A percentile compares a stretch with the other conserved stretches of the same genome.
These are phyloP conservation scores for Thozetella sp. DNA, from an alignment of 495 filamentous ascomycete genomes.

Conservation along the genomic window DNA sequence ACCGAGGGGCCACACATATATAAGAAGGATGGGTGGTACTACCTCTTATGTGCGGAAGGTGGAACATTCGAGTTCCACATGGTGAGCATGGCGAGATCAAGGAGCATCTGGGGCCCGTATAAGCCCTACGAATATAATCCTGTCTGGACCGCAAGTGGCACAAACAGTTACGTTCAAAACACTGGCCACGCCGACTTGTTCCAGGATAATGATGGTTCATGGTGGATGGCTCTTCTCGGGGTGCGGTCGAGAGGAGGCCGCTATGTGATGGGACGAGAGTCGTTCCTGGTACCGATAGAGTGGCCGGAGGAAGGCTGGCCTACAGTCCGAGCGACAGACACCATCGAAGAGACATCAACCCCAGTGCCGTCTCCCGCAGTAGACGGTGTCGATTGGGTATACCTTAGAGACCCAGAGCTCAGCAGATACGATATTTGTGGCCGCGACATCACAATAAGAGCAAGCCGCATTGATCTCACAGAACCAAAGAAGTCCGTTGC, in stretches of 20 bases:
- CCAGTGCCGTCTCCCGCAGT: background rate
- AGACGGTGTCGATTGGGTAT: background rate
- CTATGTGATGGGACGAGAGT: slow-evolving; percentile 21
- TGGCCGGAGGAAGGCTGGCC: slow-evolving; percentile 21
- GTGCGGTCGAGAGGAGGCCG: slow-evolving; percentile 8
- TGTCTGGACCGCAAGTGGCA: slow-evolving; percentile 37
- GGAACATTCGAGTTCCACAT: slow-evolving; percentile 48
- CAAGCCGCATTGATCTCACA: background rate
- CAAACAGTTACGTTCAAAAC: slow-evolving; percentile 33
- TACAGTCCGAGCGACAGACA: slow-evolving; percentile 2
- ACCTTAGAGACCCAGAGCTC: background rate
- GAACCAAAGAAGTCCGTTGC: background rate
- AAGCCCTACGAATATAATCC: slow-evolving; percentile 40
- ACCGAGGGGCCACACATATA: slow-evolving; percentile 60
- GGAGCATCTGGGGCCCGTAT: slow-evolving; percentile 44
- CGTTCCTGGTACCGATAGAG: slow-evolving; percentile 15
- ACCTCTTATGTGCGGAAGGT: slow-evolving; percentile 57
- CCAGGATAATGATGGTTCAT: slow-evolving; percentile 39
- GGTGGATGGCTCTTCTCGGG: slow-evolving; percentile 38
- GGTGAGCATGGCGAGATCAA: slow-evolving; percentile 38
- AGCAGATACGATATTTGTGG: background rate
- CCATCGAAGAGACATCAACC: background rate
- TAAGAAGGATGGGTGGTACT: slow-evolving; percentile 53
- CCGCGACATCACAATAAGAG: background rate
- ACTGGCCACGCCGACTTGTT: slow-evolving; percentile 47